These are phyloP conservation scores for Crithidia sp. DNA, from an alignment of 208 protist species.

Conservation along the genomic window DNA sequence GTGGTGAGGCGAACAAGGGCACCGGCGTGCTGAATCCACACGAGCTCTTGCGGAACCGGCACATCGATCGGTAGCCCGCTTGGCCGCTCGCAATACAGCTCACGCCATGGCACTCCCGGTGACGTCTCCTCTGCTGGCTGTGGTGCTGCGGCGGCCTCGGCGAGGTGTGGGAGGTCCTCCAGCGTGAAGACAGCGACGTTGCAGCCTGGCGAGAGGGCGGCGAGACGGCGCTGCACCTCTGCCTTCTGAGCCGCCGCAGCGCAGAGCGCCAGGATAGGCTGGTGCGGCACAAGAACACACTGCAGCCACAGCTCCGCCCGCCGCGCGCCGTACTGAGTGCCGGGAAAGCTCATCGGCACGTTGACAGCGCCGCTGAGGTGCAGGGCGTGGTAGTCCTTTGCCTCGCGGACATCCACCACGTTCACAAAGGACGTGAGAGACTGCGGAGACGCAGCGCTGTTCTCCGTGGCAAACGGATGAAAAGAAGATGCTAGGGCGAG, in stretches of 20 bases:
- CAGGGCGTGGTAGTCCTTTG: constrained; percentile 49
- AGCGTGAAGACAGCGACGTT: constrained; percentile 41
- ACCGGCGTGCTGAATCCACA: constrained; percentile 17
- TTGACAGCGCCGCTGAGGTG: constrained; percentile 66
- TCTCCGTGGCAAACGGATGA: constrained; percentile 12
- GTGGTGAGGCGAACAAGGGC: constrained; percentile 14
- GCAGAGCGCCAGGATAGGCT: constrained; percentile 62
- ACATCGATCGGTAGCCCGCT: not conserved
- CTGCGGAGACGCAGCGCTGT: not conserved
- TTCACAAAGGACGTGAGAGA: constrained; percentile 30
- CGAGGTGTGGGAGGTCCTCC: constrained; percentile 33
- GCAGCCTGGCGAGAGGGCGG: constrained; percentile 41
- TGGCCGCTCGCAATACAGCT: constrained; percentile 8
- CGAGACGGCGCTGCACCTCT: constrained; percentile 37
- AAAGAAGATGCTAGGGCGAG: constrained; percentile 15
- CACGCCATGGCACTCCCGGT: constrained; percentile 3
- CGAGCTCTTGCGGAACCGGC: constrained; percentile 10
- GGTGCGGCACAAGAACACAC: constrained; percentile 64
- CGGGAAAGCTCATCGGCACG: constrained; percentile 81
- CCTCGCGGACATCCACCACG: constrained; percentile 64
- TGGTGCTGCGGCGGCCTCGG: no score
- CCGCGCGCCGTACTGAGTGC: constrained; percentile 65
- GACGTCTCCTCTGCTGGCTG: no score
- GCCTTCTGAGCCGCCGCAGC: constrained; percentile 27
- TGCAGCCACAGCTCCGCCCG: constrained; percentile 85